Base-by-base conservation (phyloP, 768 basidiomycete genomes). In the Gymnopilus junonius region DNA sequence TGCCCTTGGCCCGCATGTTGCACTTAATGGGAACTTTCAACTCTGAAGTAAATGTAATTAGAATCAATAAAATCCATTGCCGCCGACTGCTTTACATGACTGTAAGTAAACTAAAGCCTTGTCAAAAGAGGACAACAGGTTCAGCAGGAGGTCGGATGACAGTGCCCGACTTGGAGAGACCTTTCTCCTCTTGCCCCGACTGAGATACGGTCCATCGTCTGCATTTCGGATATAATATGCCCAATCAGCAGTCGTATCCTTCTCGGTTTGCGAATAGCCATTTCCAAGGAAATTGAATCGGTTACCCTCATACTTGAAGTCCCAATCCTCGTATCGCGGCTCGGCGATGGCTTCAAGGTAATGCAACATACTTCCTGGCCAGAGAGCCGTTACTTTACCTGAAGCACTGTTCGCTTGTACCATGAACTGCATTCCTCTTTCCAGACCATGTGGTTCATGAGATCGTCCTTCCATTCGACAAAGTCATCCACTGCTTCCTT, bases 381-480 rank as follows among this genome's bases (percentile, higher is more conserved):
- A 77, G 23, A 77, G 59, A 1, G 74, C 76, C 2, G 68, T 75
- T n/a, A 76, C 67, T 29, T 73, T 74, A 1, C 73, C 75, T 2
- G 67, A 57, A 2, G 48, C 63, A 12, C 60, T 62, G 1, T 61
- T 8, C 62, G 65, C 61, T 78, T 76, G 67, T 79, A 79, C 75
- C 77, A 79, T 0, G 75, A 77, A 3, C 69, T 65, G 45, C 77
- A 77, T 2, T 69, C 69, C 4, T 71, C 57, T 12, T 68, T 63
- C 76, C 75, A 79, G 6, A 77, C 75, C 1, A 74, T 76, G 4
- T 63, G 42, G 51, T 73, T 74, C 75, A 77, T 79, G 59, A 73
- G 77, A 10, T 67, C 58, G 56, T 77, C 74, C 51, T 74, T 76
- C 68, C 71, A 70, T 2, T 61, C 72, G 45, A 74, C 67, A 43